Evolutionary conservation across 352 stramenopile genomes (phyloP), one percentile per base, ranked within the genome.

Genomic region (Phytopythium boreale): DNA sequence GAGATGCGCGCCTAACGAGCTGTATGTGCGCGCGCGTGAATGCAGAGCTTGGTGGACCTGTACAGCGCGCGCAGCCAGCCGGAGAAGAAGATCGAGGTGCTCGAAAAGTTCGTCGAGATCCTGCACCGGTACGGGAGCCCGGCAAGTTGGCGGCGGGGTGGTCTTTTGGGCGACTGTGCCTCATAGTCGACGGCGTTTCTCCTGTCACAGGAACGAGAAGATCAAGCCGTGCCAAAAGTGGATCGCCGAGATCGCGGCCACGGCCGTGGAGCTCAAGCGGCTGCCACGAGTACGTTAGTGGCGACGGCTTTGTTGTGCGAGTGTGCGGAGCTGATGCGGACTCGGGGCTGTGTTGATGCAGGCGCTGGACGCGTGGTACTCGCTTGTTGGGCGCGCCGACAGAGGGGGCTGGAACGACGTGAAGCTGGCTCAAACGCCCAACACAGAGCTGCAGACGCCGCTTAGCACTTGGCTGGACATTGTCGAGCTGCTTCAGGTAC

Each of bases 211-310:
- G 59, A 79, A 69, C 8, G 82, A 89, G 50, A 96, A 94, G 61
- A 62, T 82, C 59, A 91, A 92, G 56, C 66, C 83, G 37, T 89
- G 79, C 44, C 87, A 96, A 62, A 96, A 96, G 56, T 89, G 87
- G 82, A 74, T 89, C 19, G 65, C 70, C 2, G 87, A 96, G 52
- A 66, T 93, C 7, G 85, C 87, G 2, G 49, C 64, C 2, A 84
- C 82, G 6, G 77, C 87, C 0, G 64, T 80, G 29, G 68, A 75
- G 46, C 61, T 90, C 47, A 89, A 90, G 44, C 58, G 79, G 52
- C 67, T 86, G 12, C 64, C 76, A 4, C 90, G 84, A 49, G 76
- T 82, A 50, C 9, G 55, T 4, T 24, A 20, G 3, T 26, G 22
- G 22, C 26, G 29, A 34, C 3, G 20, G 15, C 31, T n/a, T 10